phyloP scores from a whole-genome alignment of 768 basidiomycete species.

The Rhizopogon salebrosus region DNA sequence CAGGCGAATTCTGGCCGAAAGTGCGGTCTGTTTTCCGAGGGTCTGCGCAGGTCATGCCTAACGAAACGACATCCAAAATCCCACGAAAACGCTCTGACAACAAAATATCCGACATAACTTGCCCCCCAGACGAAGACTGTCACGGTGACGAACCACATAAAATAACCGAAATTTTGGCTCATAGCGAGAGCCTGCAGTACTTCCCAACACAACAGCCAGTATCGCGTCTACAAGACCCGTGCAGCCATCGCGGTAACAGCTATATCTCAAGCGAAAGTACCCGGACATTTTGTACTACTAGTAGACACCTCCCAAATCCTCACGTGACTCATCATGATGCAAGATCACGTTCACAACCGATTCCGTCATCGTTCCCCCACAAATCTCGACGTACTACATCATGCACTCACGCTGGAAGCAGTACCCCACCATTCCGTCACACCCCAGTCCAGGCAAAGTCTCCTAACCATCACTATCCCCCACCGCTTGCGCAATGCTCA shows the following conservation, averaged over 20 bases:
- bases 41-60: background rate
- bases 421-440: slow-evolving; percentile 1
- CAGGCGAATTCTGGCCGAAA: slow-evolving; percentile 17
- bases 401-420: background rate
- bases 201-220: background rate
- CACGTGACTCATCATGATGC: slow-evolving; percentile 4
- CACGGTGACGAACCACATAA: background rate
- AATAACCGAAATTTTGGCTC: background rate
- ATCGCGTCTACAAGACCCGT: background rate
- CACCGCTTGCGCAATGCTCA: slow-evolving; percentile 1
- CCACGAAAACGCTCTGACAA: slow-evolving; percentile 5
- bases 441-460: background rate
- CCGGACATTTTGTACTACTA: background rate
- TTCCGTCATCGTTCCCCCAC: background rate
- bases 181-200: background rate
- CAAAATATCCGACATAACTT: slow-evolving; percentile 13
- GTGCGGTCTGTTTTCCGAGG: slow-evolving; percentile 18
- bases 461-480: background rate
- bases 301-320: slow-evolving; percentile 22
- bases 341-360: background rate
- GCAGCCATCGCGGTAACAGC: background rate
- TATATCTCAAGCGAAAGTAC: background rate
- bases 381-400: background rate
- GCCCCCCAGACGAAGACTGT: slow-evolving; percentile 12
- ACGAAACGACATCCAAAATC: background rate